Evolutionary conservation across 345 rosid species (phyloP).

Genomic region (Microcos paniculata): DNA sequence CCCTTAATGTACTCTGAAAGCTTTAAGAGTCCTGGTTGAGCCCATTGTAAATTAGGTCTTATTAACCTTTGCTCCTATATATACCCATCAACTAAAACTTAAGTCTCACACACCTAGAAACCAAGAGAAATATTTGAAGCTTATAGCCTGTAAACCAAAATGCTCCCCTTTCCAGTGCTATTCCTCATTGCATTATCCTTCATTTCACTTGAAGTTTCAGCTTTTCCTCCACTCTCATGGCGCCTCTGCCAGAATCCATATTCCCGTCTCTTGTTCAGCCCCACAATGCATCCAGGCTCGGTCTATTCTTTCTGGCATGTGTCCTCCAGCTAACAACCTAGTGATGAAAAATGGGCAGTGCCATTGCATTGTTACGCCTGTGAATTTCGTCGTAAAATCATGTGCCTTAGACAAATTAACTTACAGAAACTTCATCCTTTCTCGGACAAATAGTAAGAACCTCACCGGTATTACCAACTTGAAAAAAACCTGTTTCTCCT

Average conservation of each 20-base stretch:
- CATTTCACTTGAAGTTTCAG: neutral
- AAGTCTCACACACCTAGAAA: neutral
- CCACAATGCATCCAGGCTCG: constrained; percentile 17
- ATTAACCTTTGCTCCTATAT: neutral
- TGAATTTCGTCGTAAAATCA: constrained; percentile 27
- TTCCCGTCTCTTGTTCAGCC: constrained; percentile 23
- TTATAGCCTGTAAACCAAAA: neutral
- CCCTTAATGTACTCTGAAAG: neutral
- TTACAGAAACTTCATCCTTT: constrained; percentile 6
- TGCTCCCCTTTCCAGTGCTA: neutral
- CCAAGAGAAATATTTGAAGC: neutral
- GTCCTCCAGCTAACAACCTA: constrained; percentile 21
- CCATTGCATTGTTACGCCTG: constrained; percentile 27
- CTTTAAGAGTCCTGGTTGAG: neutral
- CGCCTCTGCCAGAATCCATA: constrained; percentile 20
- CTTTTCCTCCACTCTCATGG: constrained; percentile 16
- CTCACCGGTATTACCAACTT: constrained; percentile 14
- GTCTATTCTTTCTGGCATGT: constrained; percentile 13
- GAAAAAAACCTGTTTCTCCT: constrained; percentile 12
- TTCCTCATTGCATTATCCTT: neutral
- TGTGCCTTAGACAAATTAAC: constrained; percentile 24
- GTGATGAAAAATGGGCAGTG: constrained; percentile 18
- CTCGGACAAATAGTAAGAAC: constrained; percentile 25
- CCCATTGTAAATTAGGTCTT: neutral
- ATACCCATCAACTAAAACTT: neutral